These are phyloP conservation scores for Pythium phragmiticola DNA, from an alignment of 352 stramenopile genomes.

Conservation along the genomic window DNA sequence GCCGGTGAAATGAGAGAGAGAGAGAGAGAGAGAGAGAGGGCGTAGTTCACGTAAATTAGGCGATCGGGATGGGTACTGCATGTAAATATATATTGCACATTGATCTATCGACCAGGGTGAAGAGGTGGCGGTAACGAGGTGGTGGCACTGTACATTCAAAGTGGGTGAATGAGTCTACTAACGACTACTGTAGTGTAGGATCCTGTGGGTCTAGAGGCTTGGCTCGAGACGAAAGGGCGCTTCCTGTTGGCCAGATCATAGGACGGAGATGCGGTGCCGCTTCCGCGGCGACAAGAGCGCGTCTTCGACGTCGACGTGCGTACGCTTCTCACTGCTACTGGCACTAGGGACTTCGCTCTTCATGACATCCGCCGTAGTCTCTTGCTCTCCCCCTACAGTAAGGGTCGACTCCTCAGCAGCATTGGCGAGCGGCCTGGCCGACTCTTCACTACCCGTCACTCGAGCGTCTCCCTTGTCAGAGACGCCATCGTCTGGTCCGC, in stretches of 20 bases:
- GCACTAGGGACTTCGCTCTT: background rate
- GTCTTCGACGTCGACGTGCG: conserved; percentile 10
- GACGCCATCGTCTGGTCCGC: background rate
- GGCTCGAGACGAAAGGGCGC: background rate
- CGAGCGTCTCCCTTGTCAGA: background rate
- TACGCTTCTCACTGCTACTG: background rate
- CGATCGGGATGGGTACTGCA: background rate
- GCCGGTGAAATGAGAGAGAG: conserved; percentile 4
- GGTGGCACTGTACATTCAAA: background rate
- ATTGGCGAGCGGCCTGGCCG: background rate
- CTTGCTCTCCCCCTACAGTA: background rate
- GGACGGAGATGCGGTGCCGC: conserved; percentile 18
- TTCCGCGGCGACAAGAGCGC: conserved; percentile 21
- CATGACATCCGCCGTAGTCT: background rate
- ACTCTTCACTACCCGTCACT: background rate
- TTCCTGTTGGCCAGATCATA: conserved; percentile 5
- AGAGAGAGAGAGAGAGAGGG: too few relatives aligned
- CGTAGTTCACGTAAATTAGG: conserved; percentile 16
- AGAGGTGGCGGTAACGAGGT: background rate
- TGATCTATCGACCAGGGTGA: background rate
- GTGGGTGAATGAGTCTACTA: background rate
- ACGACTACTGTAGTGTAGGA: background rate
- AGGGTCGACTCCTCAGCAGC: background rate
- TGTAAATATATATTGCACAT: conserved; percentile 11
- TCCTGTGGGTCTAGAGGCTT: too few relatives aligned